phyloP scores from a whole-genome alignment of 768 basidiomycete genomes.

The Rhodosporidiobolus odoratus region DNA sequence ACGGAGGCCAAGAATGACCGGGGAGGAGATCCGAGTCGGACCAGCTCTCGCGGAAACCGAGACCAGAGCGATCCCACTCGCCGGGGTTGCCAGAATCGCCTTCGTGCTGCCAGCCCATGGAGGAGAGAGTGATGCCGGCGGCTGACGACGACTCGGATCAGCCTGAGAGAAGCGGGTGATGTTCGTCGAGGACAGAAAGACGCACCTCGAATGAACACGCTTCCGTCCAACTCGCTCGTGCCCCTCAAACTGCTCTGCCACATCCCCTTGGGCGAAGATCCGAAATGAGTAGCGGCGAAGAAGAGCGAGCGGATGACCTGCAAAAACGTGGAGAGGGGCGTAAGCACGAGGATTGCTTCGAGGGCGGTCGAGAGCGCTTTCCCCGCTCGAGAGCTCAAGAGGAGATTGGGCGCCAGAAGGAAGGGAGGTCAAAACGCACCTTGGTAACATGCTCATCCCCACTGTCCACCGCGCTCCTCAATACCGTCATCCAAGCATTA shows the following conservation, averaged over 20 bases:
- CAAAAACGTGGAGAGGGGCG: background rate
- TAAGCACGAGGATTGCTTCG: no score
- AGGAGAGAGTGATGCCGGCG: slow-evolving; percentile 33
- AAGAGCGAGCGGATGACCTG: slow-evolving; percentile 34
- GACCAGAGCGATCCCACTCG: slow-evolving; percentile 34
- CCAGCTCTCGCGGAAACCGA: slow-evolving; percentile 40
- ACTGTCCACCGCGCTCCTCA: slow-evolving; percentile 37
- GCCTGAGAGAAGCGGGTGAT: background rate
- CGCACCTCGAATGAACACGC: slow-evolving; percentile 40
- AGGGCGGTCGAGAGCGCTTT: no score
- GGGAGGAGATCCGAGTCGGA: slow-evolving; percentile 19
- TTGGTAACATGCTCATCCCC: slow-evolving; percentile 42
- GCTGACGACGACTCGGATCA: slow-evolving; percentile 12
- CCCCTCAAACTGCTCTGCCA: slow-evolving; percentile 27
- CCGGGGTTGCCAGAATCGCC: slow-evolving; percentile 25
- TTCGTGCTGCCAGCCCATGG: slow-evolving; percentile 41
- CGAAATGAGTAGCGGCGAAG: slow-evolving; percentile 40
- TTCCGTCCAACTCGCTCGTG: slow-evolving; percentile 37
- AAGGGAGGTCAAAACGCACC: background rate
- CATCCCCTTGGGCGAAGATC: slow-evolving; percentile 27
- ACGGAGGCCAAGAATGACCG: slow-evolving; percentile 1
- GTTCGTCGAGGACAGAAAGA: background rate
- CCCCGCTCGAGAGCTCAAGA: no score
- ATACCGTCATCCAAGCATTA: slow-evolving; percentile 33
- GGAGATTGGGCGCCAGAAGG: background rate